Percentiles rank a stretch among this genome's conserved stretches.
These are phyloP conservation scores for Russula olivacea DNA, from an alignment of 768 basidiomycete species.

Conservation along the genomic window DNA sequence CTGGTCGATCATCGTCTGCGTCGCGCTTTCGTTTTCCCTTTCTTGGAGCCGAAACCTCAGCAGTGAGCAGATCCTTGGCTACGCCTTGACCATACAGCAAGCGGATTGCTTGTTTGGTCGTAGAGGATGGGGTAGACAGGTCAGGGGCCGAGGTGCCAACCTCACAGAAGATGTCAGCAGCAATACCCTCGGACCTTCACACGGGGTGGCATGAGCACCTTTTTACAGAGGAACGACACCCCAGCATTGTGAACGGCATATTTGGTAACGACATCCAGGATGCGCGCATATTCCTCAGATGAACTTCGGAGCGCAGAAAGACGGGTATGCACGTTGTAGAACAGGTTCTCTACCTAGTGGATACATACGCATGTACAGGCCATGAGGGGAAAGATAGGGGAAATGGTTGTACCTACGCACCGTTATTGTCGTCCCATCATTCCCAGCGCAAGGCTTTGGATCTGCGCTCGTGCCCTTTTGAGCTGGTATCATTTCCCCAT, in stretches of 20 bases:
- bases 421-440: slow-evolving; percentile 86
- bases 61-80: slow-evolving; percentile 64
- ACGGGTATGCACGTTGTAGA: slow-evolving; percentile 88
- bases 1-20: slow-evolving; percentile 30
- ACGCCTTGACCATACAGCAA: slow-evolving; percentile 76
- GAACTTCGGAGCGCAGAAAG: slow-evolving; percentile 76
- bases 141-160: slow-evolving; percentile 70
- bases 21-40: slow-evolving; percentile 26
- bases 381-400: not conserved
- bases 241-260: slow-evolving; percentile 93
- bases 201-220: slow-evolving; percentile 42
- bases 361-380: not conserved
- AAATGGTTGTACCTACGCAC: slow-evolving; percentile 38
- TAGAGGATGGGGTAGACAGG: slow-evolving; percentile 72
- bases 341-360: slow-evolving; percentile 84
- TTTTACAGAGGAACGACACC: slow-evolving; percentile 87
- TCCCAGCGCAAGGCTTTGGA: slow-evolving; percentile 88
- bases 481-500: slow-evolving; percentile 64
- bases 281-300: slow-evolving; percentile 88
- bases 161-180: slow-evolving; percentile 36
- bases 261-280: slow-evolving; percentile 85
- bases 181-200: not conserved
- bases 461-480: slow-evolving; percentile 69
- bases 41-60: slow-evolving; percentile 27
- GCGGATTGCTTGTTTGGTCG: slow-evolving; percentile 63